Conservation (phyloP, 108 stramenopile species). For the Hondaea fermentalgiana region DNA sequence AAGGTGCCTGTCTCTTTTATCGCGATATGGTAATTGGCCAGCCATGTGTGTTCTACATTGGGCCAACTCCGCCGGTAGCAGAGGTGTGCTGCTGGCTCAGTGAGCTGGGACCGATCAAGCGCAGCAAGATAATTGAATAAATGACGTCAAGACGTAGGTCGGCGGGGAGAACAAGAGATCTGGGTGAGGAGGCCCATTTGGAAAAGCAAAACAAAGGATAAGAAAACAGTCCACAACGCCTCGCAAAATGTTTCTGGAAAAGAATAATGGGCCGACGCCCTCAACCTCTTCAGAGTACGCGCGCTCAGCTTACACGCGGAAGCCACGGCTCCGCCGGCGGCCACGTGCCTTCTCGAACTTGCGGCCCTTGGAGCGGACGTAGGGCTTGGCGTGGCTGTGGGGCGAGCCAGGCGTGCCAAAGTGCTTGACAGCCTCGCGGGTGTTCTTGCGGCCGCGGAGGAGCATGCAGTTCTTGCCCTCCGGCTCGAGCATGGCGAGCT, state of each 20-base stretch:
- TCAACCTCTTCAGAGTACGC: background rate
- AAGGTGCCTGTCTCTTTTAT: no score
- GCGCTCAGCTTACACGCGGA: slow-evolving; percentile 74
- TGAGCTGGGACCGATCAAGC: no score
- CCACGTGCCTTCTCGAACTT: slow-evolving; percentile 99
- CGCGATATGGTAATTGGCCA: no score
- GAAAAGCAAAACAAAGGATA: background rate
- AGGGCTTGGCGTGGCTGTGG: slow-evolving; percentile 91
- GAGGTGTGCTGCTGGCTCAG: no score
- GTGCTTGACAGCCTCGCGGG: slow-evolving; percentile 86
- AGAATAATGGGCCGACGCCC: background rate
- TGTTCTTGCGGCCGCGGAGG: slow-evolving; percentile 91
- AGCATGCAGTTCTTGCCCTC: slow-evolving; percentile 92
- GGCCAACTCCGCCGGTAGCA: no score
- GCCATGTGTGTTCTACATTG: no score
- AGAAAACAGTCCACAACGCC: background rate
- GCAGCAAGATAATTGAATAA: no score
- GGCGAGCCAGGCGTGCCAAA: slow-evolving; percentile 90
- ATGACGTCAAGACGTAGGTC: no score
- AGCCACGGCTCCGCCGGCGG: slow-evolving; percentile 88
- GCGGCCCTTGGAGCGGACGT: slow-evolving; percentile 94
- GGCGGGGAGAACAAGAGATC: no score
- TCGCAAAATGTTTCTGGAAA: background rate
- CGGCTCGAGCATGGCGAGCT: slow-evolving; percentile 89
- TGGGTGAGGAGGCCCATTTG: background rate